A percentile compares a stretch with the other conserved stretches of the same genome.
These are phyloP conservation scores for Carex littledalei DNA, from an alignment of 176 grass and related monocot genomes.

Conservation along the genomic window DNA sequence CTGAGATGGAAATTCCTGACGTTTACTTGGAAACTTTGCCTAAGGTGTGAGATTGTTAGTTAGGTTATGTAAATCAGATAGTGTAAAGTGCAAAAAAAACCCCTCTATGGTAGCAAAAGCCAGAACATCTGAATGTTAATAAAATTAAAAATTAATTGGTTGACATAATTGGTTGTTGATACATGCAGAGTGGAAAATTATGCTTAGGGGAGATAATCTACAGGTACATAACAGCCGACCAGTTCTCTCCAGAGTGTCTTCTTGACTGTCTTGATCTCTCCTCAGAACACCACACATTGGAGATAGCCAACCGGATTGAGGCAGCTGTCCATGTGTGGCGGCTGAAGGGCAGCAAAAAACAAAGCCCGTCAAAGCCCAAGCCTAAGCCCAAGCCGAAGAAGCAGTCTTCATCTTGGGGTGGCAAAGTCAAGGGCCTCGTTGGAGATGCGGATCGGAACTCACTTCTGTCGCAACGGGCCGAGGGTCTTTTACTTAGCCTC, in stretches of 20 bases:
- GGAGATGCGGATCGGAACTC: slow-evolving; percentile 50
- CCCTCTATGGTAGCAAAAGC: background rate
- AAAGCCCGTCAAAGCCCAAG: slow-evolving; percentile 2
- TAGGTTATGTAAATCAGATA: background rate
- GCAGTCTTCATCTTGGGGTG: slow-evolving; percentile 52
- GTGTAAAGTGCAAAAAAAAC: background rate
- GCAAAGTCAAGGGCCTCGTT: slow-evolving; percentile 82
- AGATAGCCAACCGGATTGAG: slow-evolving; percentile 89
- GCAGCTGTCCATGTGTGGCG: slow-evolving; percentile 93
- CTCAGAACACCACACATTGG: slow-evolving; percentile 87
- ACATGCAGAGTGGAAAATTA: slow-evolving; percentile 77
- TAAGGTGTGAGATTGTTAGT: slow-evolving; percentile 44
- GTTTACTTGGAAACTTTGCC: slow-evolving; percentile 78
- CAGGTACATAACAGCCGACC: slow-evolving; percentile 78
- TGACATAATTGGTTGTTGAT: slow-evolving; percentile 5
- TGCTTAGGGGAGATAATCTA: slow-evolving; percentile 97
- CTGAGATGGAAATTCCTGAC: slow-evolving; percentile 92
- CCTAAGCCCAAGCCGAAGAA: slow-evolving; percentile 66
- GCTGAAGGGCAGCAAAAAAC: slow-evolving; percentile 61
- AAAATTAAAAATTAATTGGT: background rate
- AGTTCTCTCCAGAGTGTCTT: slow-evolving; percentile 93
- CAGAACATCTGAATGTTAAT: background rate
- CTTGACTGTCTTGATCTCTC: slow-evolving; percentile 88
- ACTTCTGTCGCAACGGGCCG: slow-evolving; percentile 65
- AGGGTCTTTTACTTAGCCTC: slow-evolving; percentile 80